Conservation (phyloP, 805 yeast species). For the Hanseniaspora clermontiae region DNA sequence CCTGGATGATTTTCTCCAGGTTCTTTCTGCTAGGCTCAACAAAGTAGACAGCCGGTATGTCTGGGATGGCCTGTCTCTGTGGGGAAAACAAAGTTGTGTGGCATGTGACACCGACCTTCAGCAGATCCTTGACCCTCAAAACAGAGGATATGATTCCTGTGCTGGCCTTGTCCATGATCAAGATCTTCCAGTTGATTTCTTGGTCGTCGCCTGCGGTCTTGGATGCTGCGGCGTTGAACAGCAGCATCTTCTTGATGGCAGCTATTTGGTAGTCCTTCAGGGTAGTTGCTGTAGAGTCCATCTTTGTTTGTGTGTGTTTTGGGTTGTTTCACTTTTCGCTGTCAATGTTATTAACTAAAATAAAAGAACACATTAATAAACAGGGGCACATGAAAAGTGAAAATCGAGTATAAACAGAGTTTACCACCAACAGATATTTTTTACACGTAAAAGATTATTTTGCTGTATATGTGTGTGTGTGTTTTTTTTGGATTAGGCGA, state of each 20-base stretch:
- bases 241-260: conserved; percentile 67
- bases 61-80: conserved; percentile 72
- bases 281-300: conserved; percentile 2
- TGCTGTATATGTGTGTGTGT: too few relatives aligned
- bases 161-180: conserved; percentile 68
- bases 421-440: too few relatives aligned
- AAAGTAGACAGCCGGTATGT: conserved; percentile 88
- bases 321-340: conserved; percentile 16
- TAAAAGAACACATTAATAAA: too few relatives aligned
- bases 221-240: conserved; percentile 39
- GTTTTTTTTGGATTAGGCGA: too few relatives aligned
- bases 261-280: conserved; percentile 11
- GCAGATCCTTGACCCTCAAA: conserved; percentile 79
- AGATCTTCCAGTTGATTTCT: conserved; percentile 79
- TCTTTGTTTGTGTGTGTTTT: background rate
- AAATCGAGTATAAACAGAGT: too few relatives aligned
- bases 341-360: too few relatives aligned
- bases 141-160: conserved; percentile 82
- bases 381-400: too few relatives aligned
- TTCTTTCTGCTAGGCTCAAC: conserved; percentile 78
- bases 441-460: too few relatives aligned
- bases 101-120: conserved; percentile 83
- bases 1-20: conserved; percentile 54
- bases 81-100: conserved; percentile 57
- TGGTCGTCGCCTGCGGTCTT: conserved; percentile 46